Evolutionary conservation across 495 filamentous ascomycete genomes (phyloP), one percentile per base, ranked within the genome.

Genomic region (Xylaria venustula): DNA sequence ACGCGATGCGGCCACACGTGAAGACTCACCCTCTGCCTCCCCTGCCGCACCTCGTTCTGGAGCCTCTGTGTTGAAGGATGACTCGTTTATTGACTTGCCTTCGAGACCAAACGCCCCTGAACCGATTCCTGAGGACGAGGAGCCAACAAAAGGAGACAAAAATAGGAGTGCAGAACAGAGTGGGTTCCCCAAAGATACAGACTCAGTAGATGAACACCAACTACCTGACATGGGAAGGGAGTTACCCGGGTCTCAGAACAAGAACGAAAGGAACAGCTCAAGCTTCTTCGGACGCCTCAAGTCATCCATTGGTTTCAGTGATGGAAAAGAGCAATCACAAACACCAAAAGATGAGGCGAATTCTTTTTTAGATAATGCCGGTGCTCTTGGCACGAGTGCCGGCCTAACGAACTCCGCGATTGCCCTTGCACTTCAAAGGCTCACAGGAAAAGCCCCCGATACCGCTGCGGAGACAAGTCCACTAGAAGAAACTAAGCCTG

Each of bases 311-410:
- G 67, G 68, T n/a, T 60, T 61, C 62, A 54, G 63, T 37, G 50
- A 62, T 64, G 50, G 63, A 69, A 23, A 65, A 69, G 61, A 67
- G 53, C 67, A 54, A 54, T 28, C 62, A 49, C 65, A 23, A 54
- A 72, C 51, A 70, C 64, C 54, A 26, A 70, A 67, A 55, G 63
- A 65, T n/a, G 59, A 69, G 50, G 69, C 75, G 54, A 70, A 75
- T 75, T 81, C 80, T 85, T 85, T 85, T 85, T 85, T 85, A 84
- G 82, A 64, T 84, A 82, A 79, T 76, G 79, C 81, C 82, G 82
- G 72, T 76, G 83, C 77, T 77, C 74, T 76, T 81, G 84, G 80
- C 78, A 78, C 78, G 79, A 83, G 81, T 85, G 81, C 72, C 81
- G 82, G 83, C 77, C 64, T 78, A 75, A 77, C 70, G 68, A 73